Percentiles rank a stretch among this genome's conserved stretches.
Conservation (phyloP, 2,329 filamentous ascomycete genomes). For the Xylariales sp. region DNA sequence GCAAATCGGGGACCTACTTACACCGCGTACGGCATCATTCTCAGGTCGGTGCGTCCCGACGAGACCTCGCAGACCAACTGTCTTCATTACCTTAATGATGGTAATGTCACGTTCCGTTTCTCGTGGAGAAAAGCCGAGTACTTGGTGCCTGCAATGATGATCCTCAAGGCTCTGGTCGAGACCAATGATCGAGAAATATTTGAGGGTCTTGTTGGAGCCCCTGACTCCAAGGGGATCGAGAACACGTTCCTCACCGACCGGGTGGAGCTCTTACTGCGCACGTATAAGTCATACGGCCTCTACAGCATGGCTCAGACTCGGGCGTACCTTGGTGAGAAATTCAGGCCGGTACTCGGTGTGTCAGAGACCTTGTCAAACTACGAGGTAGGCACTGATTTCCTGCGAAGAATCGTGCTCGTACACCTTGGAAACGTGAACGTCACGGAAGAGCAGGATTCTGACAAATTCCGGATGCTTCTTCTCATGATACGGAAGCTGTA, state of each 20-base stretch:
- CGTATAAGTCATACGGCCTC: constrained; percentile 85
- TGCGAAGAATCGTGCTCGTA: constrained; percentile 84
- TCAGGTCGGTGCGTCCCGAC: constrained; percentile 90
- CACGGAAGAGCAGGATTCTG: constrained; percentile 74
- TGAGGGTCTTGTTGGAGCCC: constrained; percentile 79
- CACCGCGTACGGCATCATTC: constrained; percentile 83
- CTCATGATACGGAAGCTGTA: constrained; percentile 98
- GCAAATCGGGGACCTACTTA: constrained; percentile 81
- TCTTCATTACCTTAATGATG: constrained; percentile 90
- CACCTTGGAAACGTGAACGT: constrained; percentile 85
- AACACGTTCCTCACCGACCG: constrained; percentile 95
- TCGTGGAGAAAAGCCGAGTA: constrained; percentile 98
- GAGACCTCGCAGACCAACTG: constrained; percentile 98
- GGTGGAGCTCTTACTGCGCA: constrained; percentile 84
- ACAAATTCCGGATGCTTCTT: constrained; percentile 90
- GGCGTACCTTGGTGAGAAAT: constrained; percentile 84
- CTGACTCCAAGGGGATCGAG: constrained; percentile 69
- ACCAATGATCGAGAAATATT: constrained; percentile 97
- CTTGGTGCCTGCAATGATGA: constrained; percentile 93
- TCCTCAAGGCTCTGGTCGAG: constrained; percentile 89
- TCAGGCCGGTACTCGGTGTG: constrained; percentile 80
- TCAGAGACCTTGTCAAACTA: constrained; percentile 81
- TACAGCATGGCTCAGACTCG: constrained; percentile 79
- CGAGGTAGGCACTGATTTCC: constrained; percentile 85
- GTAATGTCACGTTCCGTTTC: constrained; percentile 94